A percentile compares a stretch with the other conserved stretches of the same genome.
Conservation (phyloP, 768 basidiomycete species). For the Ramaria sp. region DNA sequence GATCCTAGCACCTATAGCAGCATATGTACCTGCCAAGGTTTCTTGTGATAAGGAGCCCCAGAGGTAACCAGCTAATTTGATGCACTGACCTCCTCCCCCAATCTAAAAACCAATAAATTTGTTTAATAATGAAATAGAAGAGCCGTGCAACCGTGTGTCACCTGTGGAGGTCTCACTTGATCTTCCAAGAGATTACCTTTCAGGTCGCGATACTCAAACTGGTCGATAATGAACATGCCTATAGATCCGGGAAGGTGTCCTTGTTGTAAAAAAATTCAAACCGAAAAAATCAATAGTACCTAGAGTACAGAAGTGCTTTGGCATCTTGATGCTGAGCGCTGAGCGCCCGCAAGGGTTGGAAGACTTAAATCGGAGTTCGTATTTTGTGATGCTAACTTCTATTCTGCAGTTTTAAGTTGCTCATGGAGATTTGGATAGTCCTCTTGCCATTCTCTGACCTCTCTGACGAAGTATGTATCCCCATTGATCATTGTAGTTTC, state of each 20-base stretch:
- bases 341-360: too few species aligned
- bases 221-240: constrained; percentile 88
- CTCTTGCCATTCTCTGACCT: background rate
- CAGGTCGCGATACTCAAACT: constrained; percentile 52
- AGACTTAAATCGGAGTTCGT: background rate
- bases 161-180: constrained; percentile 35
- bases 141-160: constrained; percentile 16
- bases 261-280: background rate
- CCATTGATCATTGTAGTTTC: background rate
- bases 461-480: background rate
- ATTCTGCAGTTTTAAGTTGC: background rate
- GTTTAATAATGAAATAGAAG: background rate
- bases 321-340: background rate
- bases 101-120: constrained; percentile 34
- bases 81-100: constrained; percentile 67
- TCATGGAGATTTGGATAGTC: constrained; percentile 5
- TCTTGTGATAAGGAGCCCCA: constrained; percentile 6
- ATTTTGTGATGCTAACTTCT: background rate
- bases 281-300: background rate
- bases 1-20: constrained; percentile 69
- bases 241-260: too few species aligned
- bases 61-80: background rate
- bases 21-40: constrained; percentile 35
- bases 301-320: constrained; percentile 4
- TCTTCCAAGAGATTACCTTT: constrained; percentile 40